These are phyloP conservation scores for Hysterangium stoloniferum DNA, from an alignment of 768 basidiomycete species.

Conservation along the genomic window DNA sequence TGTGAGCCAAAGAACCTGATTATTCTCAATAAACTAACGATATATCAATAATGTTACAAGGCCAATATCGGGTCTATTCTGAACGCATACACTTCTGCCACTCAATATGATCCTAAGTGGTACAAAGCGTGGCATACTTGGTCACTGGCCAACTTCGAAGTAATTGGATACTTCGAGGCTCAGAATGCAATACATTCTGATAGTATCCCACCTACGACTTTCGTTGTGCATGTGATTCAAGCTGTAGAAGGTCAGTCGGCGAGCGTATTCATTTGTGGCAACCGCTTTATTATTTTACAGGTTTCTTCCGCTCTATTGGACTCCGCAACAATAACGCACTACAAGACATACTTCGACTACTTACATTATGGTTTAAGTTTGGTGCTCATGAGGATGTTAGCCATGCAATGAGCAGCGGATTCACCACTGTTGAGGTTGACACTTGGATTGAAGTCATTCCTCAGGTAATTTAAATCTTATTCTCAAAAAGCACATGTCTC, in stretches of 20 bases:
- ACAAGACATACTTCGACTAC: constrained; percentile 86
- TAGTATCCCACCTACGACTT: constrained; percentile 52
- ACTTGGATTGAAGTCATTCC: constrained; percentile 99
- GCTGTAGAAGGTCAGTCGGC: constrained; percentile 70
- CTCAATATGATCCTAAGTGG: constrained; percentile 90
- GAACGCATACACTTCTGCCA: constrained; percentile 77
- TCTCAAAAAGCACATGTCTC: neutral
- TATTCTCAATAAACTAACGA: neutral
- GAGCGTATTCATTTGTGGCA: neutral
- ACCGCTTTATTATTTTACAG: constrained; percentile 29
- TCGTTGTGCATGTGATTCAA: constrained; percentile 82
- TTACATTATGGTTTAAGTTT: constrained; percentile 98
- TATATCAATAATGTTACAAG: constrained; percentile 30
- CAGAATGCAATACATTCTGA: constrained; percentile 46
- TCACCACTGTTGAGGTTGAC: constrained; percentile 86
- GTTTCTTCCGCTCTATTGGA: constrained; percentile 93
- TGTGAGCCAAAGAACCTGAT: constrained; percentile 37
- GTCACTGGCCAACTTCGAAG: constrained; percentile 95
- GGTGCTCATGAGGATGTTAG: constrained; percentile 87
- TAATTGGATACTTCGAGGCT: constrained; percentile 73
- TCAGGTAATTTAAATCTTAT: constrained; percentile 49
- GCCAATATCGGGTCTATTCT: constrained; percentile 76
- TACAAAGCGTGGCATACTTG: constrained; percentile 99
- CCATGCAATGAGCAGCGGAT: constrained; percentile 79
- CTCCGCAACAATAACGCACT: constrained; percentile 84